These are phyloP conservation scores for Lyophyllum atratum DNA, from an alignment of 768 basidiomycete species.

Conservation along the genomic window DNA sequence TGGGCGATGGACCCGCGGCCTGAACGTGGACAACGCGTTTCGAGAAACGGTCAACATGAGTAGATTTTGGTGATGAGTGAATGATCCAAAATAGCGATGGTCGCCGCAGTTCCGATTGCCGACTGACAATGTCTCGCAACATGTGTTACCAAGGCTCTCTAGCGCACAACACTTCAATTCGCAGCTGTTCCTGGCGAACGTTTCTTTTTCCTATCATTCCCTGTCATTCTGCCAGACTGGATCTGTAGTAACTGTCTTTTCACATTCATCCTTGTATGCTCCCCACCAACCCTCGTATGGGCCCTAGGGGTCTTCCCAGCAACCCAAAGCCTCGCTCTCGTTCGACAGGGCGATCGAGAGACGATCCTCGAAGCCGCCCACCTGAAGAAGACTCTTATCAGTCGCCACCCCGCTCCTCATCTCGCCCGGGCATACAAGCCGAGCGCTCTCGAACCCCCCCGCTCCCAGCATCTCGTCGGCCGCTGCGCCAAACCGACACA, in stretches of 20 bases:
- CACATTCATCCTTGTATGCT: slow-evolving; percentile 9
- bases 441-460: neutral
- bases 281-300: slow-evolving; percentile 21
- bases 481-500: neutral
- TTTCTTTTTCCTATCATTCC: neutral
- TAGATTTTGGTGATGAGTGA: neutral
- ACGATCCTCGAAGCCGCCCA: neutral
- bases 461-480: neutral
- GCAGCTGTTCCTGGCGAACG: neutral
- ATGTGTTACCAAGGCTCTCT: no score
- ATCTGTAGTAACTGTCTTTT: slow-evolving; percentile 9
- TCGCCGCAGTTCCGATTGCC: neutral
- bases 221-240: slow-evolving; percentile 6
- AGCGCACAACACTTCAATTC: no score
- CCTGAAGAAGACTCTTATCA: neutral
- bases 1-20: neutral
- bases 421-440: neutral
- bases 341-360: slow-evolving; percentile 22
- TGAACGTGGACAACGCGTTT: slow-evolving; percentile 1
- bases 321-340: slow-evolving; percentile 36
- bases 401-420: neutral
- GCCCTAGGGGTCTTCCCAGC: slow-evolving; percentile 33
- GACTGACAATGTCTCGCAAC: no score
- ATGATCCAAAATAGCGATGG: neutral
- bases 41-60: slow-evolving; percentile 16